Conservation (phyloP, 2,329 filamentous ascomycete genomes). For the Neobulgaria alba region DNA sequence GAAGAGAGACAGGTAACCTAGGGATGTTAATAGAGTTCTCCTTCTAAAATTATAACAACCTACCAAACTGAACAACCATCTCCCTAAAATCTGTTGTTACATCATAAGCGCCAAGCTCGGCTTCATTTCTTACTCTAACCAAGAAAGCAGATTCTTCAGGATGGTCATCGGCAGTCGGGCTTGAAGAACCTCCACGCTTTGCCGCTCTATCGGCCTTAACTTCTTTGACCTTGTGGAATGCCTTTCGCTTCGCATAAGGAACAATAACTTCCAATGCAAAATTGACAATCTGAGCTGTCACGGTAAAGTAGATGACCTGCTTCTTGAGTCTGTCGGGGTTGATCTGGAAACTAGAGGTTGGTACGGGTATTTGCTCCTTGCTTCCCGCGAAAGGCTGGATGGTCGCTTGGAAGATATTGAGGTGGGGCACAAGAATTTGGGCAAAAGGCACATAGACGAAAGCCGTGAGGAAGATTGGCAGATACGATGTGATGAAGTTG, state of each 20-base stretch:
- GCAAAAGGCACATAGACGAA: constrained; percentile 95
- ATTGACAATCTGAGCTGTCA: constrained; percentile 87
- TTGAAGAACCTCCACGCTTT: constrained; percentile 36
- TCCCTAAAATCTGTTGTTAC: constrained; percentile 86
- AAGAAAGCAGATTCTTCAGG: constrained; percentile 77
- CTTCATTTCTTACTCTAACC: constrained; percentile 71
- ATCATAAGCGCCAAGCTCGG: constrained; percentile 75
- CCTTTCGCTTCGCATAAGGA: constrained; percentile 73
- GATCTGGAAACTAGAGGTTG: constrained; percentile 62
- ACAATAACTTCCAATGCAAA: constrained; percentile 78
- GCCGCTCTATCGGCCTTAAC: constrained; percentile 54
- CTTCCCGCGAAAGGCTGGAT: constrained; percentile 68
- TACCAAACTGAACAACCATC: constrained; percentile 76
- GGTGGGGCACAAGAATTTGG: constrained; percentile 70
- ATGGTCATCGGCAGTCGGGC: constrained; percentile 50
- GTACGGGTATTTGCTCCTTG: constrained; percentile 55
- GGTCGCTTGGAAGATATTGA: constrained; percentile 70
- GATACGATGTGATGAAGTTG: constrained; percentile 94
- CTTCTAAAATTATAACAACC: constrained; percentile 14
- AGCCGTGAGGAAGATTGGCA: constrained; percentile 83
- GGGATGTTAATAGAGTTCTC: constrained; percentile 19
- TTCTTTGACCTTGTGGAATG: constrained; percentile 70
- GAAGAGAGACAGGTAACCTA: constrained; percentile 83
- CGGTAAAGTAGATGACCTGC: constrained; percentile 92
- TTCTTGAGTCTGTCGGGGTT: constrained; percentile 76